phyloP scores from a whole-genome alignment of 371 early-diverging fungal genomes.

The Actinomucor elegans region DNA sequence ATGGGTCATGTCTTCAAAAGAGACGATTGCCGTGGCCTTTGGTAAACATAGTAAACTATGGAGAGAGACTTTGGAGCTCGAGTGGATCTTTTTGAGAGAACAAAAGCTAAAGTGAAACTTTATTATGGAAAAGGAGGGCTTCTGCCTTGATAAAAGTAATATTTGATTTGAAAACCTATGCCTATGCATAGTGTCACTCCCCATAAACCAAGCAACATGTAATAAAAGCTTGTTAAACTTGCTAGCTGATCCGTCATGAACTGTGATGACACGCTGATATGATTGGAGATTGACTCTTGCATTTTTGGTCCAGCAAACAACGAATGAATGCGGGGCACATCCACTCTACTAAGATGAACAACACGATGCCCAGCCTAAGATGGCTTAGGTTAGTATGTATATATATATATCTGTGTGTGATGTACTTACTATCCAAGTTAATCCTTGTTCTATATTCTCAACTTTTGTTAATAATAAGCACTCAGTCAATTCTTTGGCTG shows the following conservation, averaged over 20 bases:
- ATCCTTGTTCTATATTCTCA: conserved; percentile 32
- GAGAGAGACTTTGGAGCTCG: conserved; percentile 44
- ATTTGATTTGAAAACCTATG: conserved; percentile 12
- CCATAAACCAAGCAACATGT: conserved; percentile 15
- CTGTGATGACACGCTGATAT: neutral
- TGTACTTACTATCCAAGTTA: conserved; percentile 48
- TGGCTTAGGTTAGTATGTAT: neutral
- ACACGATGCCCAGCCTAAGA: conserved; percentile 9
- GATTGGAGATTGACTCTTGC: conserved; percentile 1
- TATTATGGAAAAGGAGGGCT: neutral
- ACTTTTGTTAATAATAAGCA: conserved; percentile 38
- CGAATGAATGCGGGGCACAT: neutral
- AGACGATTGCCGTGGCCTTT: conserved; percentile 30
- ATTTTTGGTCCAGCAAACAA: neutral
- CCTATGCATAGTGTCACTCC: conserved; percentile 10
- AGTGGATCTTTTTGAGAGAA: conserved; percentile 49
- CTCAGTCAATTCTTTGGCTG: conserved; percentile 28
- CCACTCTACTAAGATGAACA: conserved; percentile 6
- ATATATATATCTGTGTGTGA: too few relatives aligned
- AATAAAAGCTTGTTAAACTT: conserved; percentile 12
- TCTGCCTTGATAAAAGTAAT: neutral
- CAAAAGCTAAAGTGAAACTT: conserved; percentile 30
- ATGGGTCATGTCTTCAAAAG: conserved; percentile 45
- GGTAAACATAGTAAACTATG: conserved; percentile 42
- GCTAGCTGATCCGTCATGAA: neutral